phyloP scores from a whole-genome alignment of 306 rosid species.

The Oxytropis ochrocephala region DNA sequence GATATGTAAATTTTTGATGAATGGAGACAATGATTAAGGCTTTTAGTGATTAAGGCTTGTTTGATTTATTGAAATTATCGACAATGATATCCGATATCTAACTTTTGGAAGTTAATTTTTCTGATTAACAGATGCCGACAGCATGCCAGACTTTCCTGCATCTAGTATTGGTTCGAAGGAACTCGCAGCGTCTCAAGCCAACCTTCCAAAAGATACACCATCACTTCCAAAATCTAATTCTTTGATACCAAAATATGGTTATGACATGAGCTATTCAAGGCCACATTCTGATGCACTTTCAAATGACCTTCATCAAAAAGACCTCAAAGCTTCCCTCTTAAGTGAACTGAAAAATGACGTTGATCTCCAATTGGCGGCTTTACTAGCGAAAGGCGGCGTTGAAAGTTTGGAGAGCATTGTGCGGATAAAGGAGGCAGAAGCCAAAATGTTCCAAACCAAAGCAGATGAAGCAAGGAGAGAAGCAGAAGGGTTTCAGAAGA shows the following conservation, averaged over 20 bases:
- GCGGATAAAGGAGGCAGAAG: constrained; percentile 91
- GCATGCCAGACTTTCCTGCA: constrained; percentile 44
- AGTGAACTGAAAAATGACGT: constrained; percentile 45
- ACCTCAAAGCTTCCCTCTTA: constrained; percentile 49
- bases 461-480: constrained; percentile 92
- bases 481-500: constrained; percentile 68
- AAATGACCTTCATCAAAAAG: constrained; percentile 54
- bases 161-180: constrained; percentile 50
- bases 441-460: constrained; percentile 86
- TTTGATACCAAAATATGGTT: constrained; percentile 44
- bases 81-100: constrained; percentile 6
- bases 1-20: too few relatives aligned
- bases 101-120: constrained; percentile 10
- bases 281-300: constrained; percentile 43
- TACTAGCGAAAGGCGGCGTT: constrained; percentile 54
- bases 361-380: constrained; percentile 56
- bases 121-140: constrained; percentile 46
- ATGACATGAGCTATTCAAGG: constrained; percentile 52
- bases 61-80: background rate
- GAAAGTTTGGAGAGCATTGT: constrained; percentile 89
- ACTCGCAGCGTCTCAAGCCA: constrained; percentile 36
- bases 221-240: constrained; percentile 48
- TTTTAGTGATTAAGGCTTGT: background rate
- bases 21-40: background rate
- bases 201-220: constrained; percentile 49